Percentiles rank a stretch among this genome's conserved stretches.
Conservation (phyloP, 805 yeast species). For the Huiozyma naganishii region DNA sequence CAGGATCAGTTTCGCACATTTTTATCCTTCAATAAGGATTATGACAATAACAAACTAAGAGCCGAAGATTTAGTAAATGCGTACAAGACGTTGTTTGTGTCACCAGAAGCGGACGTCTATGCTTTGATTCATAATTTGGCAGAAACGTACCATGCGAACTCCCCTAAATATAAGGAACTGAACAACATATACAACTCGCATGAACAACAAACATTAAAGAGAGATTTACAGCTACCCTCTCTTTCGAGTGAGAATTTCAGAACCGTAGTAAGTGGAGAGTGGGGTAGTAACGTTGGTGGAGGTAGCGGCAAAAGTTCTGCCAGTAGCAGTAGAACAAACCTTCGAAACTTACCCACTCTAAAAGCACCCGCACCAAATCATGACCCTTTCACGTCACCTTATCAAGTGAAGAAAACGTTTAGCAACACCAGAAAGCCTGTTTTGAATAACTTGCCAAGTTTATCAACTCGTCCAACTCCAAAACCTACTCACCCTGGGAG, state of each 20-base stretch:
- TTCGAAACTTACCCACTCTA: conserved; percentile 27
- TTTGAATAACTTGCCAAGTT: not conserved
- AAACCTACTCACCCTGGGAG: conserved; percentile 3
- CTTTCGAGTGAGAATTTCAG: conserved; percentile 13
- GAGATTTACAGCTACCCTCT: conserved; percentile 18
- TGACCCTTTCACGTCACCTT: conserved; percentile 14
- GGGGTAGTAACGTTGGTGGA: conserved; percentile 26
- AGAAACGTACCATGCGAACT: conserved; percentile 41
- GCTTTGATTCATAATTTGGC: conserved; percentile 51
- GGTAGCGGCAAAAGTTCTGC: conserved; percentile 4
- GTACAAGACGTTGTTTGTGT: conserved; percentile 40
- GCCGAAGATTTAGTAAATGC: conserved; percentile 37
- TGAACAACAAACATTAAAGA: conserved; percentile 15
- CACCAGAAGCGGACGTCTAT: conserved; percentile 38
- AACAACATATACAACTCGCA: conserved; percentile 21
- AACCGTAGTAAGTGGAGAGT: conserved; percentile 17
- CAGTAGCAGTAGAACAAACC: conserved; percentile 5
- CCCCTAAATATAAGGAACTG: conserved; percentile 35
- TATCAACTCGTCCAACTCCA: not conserved
- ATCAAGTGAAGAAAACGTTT: conserved; percentile 1
- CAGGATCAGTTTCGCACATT: conserved; percentile 38
- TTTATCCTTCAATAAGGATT: conserved; percentile 37
- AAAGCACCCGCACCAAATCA: conserved; percentile 11
- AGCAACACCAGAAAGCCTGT: not conserved
- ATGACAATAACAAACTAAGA: conserved; percentile 34